Evolutionary conservation across 1,284 basidiomycete genomes (phyloP).

Genomic region (Cutaneotrichosporon cavernicola): DNA sequence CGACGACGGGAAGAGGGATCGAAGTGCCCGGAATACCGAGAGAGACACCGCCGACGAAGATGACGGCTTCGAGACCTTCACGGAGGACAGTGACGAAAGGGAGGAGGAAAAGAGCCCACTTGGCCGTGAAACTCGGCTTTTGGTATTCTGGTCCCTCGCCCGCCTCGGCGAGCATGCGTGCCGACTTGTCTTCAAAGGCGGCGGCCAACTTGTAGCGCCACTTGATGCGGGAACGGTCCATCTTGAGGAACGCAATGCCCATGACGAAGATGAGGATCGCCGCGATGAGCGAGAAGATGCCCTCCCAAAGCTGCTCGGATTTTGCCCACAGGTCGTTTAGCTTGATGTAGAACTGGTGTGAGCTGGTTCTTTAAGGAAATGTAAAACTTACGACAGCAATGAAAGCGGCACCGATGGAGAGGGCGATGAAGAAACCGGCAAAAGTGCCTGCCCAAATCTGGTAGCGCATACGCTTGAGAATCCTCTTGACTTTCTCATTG

Average conservation of each 20-base stretch:
- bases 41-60: conserved; percentile 90
- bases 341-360: conserved; percentile 56
- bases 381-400: conserved; percentile 54
- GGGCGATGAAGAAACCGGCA: conserved; percentile 70
- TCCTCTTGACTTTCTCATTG: conserved; percentile 29
- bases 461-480: conserved; percentile 52
- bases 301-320: conserved; percentile 58
- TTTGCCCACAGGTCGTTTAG: conserved; percentile 58
- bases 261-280: conserved; percentile 77
- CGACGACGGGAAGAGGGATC: conserved; percentile 84
- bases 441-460: conserved; percentile 78
- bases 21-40: conserved; percentile 74
- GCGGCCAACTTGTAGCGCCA: conserved; percentile 83
- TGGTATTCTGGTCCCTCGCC: conserved; percentile 24
- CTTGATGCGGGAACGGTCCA: conserved; percentile 70
- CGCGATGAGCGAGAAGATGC: conserved; percentile 77
- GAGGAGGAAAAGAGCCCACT: conserved; percentile 82
- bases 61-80: conserved; percentile 88
- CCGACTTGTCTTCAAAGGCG: conserved; percentile 61
- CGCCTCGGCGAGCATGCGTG: conserved; percentile 18
- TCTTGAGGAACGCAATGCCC: conserved; percentile 69
- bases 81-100: conserved; percentile 81
- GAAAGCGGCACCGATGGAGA: conserved; percentile 62
- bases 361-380: not conserved
- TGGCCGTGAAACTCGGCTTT: conserved; percentile 56